phyloP scores from a whole-genome alignment of 2,329 filamentous ascomycete genomes.

The Fusarium redolens region DNA sequence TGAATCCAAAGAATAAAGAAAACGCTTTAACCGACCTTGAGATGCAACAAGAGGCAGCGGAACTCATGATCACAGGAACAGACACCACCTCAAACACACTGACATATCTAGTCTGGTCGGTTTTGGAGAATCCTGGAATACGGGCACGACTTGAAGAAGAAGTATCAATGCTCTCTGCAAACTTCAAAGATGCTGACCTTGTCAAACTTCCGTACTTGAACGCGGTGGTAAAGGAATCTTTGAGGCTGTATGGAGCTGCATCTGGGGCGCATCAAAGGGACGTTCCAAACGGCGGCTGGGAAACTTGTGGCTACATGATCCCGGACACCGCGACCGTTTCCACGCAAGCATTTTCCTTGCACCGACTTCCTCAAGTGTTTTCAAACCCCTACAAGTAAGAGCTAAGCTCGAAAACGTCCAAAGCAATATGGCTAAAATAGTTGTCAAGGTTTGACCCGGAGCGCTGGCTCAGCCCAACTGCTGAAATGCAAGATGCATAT shows the following conservation, averaged over 20 bases:
- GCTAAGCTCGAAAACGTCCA: rapidly evolving
- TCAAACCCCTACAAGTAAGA: rapidly evolving
- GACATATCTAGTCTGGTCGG: slow-evolving; percentile 2
- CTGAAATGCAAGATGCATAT: not conserved
- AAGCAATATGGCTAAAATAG: rapidly evolving
- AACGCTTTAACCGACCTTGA: not conserved
- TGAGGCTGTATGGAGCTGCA: slow-evolving; percentile 17
- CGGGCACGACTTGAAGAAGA: not conserved
- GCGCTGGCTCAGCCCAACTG: not conserved
- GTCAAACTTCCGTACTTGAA: not conserved
- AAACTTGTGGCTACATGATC: not conserved
- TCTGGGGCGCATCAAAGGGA: slow-evolving; percentile 3
- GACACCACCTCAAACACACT: slow-evolving; percentile 6
- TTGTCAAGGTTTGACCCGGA: not conserved
- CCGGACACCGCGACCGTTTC: not conserved
- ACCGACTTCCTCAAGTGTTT: not conserved
- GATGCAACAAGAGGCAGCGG: not conserved
- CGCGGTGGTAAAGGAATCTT: not conserved
- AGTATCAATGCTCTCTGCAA: not conserved
- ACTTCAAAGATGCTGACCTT: not conserved
- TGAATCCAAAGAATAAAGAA: not conserved
- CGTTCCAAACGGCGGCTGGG: not conserved
- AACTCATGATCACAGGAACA: not conserved
- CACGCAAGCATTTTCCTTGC: slow-evolving; percentile 2
- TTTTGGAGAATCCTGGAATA: not conserved